Evolutionary conservation across 1,284 basidiomycete genomes (phyloP), one percentile per base, ranked within the genome.

Genomic region (Boletus smithii): DNA sequence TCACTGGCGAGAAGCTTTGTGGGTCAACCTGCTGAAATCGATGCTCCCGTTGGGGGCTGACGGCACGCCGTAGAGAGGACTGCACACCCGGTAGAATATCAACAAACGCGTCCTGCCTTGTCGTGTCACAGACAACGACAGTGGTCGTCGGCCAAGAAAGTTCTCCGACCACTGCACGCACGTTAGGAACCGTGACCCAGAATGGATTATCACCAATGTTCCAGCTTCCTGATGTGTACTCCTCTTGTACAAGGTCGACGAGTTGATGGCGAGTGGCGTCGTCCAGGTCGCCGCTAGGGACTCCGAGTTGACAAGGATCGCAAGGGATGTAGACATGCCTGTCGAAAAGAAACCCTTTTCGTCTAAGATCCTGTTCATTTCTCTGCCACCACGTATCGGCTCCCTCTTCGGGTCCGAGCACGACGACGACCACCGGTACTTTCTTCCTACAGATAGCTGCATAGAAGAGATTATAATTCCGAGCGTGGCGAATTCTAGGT

Each of bases 131-230:
- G 22, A 62, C 47, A 18, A 57, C 40, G 17, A 61, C 45, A 1
- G 56, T 58, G 20, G 56, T 59, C 32, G 48, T 60, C 8, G 57
- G 57, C 59, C 57, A 61, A 26, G 54, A 48, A 17, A 59, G 48
- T 30, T 44, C 53, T 14, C 46, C 60, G 14, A 59, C 32, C 4
- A 61, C 49, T 1, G 56, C 49, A 16, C 50, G 56, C 18, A 61
- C 48, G 14, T 59, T 53, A n/a, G 58, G 46, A 5, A 49, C 45
- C 1, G 46, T 61, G 18, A 54, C 29, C 53, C 53, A 61, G 22
- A 44, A 44, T 5, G 48, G 7, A 5, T 59, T 10, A 5, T 43
- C 20, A 13, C 30, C 33, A 5, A 60, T 57, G 14, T 17, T 46
- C 61, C 53, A 60, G 30, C 46, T 49, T 36, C 59, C 48, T 3